Percentiles rank a stretch among this genome's conserved stretches.
phyloP scores from a whole-genome alignment of 495 filamentous ascomycete species.

The Penicillium alfredii region DNA sequence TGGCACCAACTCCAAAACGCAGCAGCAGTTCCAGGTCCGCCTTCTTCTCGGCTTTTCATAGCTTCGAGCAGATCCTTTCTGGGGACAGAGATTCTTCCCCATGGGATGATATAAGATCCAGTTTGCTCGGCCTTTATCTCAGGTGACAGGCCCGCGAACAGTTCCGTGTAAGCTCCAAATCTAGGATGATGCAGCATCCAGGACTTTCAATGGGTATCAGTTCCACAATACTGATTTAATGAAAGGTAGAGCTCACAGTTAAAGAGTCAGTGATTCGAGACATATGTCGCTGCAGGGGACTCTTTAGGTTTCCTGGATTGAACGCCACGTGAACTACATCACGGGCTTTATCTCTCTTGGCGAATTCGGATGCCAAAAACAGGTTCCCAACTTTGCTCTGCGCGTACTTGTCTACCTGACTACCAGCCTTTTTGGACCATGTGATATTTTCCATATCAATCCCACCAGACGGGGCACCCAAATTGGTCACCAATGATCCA shows the following conservation, averaged over 20 bases:
- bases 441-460: neutral
- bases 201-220: neutral
- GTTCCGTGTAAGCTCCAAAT: neutral
- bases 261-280: neutral
- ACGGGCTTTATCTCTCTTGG: conserved; percentile 8
- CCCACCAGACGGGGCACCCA: conserved; percentile 3
- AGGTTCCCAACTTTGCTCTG: conserved; percentile 37
- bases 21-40: neutral
- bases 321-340: conserved; percentile 59
- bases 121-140: neutral
- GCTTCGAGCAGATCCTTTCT: neutral
- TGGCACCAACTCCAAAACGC: neutral
- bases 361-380: conserved; percentile 33
- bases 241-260: neutral
- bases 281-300: neutral
- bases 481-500: conserved; percentile 18
- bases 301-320: conserved; percentile 41
- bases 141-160: neutral
- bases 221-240: neutral
- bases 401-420: conserved; percentile 20
- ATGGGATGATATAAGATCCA: neutral
- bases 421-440: neutral
- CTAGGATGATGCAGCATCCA: neutral
- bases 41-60: neutral
- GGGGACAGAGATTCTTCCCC: neutral